Conservation (phyloP, 345 rosid genomes). For the Camelina sativa region DNA sequence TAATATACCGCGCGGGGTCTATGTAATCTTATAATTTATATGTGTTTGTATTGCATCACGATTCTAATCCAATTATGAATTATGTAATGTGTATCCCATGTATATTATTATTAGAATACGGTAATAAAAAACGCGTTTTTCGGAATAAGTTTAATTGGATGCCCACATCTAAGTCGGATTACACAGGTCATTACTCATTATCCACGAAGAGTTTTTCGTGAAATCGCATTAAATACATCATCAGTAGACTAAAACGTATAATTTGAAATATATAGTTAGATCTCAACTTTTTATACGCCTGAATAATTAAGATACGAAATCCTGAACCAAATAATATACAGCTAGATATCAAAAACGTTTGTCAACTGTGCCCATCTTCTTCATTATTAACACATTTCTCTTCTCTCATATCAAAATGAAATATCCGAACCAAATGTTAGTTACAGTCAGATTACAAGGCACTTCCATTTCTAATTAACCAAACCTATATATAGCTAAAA, state of each 20-base stretch:
- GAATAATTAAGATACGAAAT: constrained; percentile 5
- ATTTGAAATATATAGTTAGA: constrained; percentile 17
- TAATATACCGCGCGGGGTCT: constrained; percentile 25
- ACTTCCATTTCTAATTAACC: background rate
- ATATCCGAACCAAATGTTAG: constrained; percentile 6
- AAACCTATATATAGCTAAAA: background rate
- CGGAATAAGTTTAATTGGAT: background rate
- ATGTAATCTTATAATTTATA: background rate
- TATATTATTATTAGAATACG: no score
- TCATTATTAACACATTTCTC: background rate
- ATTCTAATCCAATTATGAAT: background rate
- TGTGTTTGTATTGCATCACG: background rate
- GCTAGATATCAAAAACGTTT: constrained; percentile 20
- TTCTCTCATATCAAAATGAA: constrained; percentile 5
- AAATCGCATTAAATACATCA: constrained; percentile 18
- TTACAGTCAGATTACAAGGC: constrained; percentile 3
- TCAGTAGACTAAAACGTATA: constrained; percentile 20
- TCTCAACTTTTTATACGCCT: constrained; percentile 3
- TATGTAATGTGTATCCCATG: no score
- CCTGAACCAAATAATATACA: constrained; percentile 22
- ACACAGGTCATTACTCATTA: constrained; percentile 9
- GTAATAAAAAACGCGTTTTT: constrained; percentile 35
- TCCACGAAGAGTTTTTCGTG: background rate
- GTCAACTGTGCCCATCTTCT: constrained; percentile 14
- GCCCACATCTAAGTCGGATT: constrained; percentile 6